phyloP scores from a whole-genome alignment of 495 filamentous ascomycete species.

The Hypomontagnella monticulosa region DNA sequence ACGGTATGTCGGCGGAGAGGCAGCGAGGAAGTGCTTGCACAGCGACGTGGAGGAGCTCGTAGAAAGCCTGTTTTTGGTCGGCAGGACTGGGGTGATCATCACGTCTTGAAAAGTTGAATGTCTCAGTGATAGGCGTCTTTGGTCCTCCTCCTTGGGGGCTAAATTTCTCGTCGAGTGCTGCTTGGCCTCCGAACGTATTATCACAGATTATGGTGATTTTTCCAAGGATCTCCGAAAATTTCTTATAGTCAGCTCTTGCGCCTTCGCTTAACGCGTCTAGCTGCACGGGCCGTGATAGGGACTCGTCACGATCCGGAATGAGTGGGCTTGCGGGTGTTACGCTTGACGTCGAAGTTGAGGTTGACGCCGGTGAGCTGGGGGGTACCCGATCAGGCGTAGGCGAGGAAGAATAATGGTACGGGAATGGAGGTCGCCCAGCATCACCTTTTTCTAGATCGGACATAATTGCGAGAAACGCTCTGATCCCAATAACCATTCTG shows the following conservation, averaged over 20 bases:
- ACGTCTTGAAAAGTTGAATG: conserved; percentile 85
- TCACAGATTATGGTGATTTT: conserved; percentile 97
- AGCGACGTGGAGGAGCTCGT: conserved; percentile 93
- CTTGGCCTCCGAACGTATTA: conserved; percentile 95
- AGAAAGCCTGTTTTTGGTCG: conserved; percentile 94
- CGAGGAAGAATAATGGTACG: conserved; percentile 63
- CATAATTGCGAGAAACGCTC: conserved; percentile 91
- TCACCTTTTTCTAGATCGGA: conserved; percentile 90
- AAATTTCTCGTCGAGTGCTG: conserved; percentile 94
- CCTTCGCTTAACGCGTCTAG: conserved; percentile 76
- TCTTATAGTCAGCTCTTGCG: conserved; percentile 82
- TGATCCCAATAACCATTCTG: conserved; percentile 94
- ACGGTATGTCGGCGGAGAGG: conserved; percentile 87
- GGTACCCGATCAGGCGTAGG: conserved; percentile 54
- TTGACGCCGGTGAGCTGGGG: conserved; percentile 64
- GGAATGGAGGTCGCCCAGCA: conserved; percentile 82
- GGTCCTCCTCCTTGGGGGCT: conserved; percentile 78
- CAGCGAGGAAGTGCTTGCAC: conserved; percentile 95
- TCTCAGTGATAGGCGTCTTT: conserved; percentile 92
- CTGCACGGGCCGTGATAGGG: conserved; percentile 78
- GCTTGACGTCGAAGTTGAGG: conserved; percentile 51
- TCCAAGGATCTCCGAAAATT: conserved; percentile 93
- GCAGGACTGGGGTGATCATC: conserved; percentile 78
- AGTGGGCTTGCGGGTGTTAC: conserved; percentile 44
- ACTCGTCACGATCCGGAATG: conserved; percentile 56